Evolutionary conservation across 176 grass and related monocot genomes (phyloP).

Genomic region (Avena insularis): DNA sequence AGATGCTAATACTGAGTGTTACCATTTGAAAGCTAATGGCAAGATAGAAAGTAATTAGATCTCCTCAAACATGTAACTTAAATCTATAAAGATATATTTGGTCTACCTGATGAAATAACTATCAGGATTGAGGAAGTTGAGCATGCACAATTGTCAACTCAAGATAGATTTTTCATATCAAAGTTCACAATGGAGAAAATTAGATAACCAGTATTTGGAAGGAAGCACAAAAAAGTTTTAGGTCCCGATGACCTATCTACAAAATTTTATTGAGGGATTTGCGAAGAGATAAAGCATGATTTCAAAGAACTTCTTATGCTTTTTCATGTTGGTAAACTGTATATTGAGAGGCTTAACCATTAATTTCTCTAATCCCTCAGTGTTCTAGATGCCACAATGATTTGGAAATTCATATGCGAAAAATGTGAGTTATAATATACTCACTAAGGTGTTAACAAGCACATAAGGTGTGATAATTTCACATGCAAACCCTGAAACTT

Average conservation of each 20-base stretch:
- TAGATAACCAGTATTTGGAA: background rate
- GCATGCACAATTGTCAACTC: no score
- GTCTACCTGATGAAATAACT: no score
- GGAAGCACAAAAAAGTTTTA: background rate
- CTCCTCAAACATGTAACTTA: no score
- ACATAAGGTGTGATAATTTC: background rate
- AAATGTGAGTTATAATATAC: background rate
- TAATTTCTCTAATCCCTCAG: background rate
- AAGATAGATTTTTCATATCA: background rate
- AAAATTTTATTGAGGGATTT: background rate
- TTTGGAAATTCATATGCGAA: background rate
- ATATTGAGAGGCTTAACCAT: background rate
- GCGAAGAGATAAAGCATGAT: background rate
- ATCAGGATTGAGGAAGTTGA: no score
- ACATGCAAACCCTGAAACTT: background rate
- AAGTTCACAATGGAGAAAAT: background rate
- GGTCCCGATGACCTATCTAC: background rate
- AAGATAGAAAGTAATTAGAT: no score
- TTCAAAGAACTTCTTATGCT: background rate
- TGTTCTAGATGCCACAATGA: background rate
- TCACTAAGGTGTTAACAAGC: background rate
- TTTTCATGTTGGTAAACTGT: background rate
- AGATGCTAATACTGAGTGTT: no score
- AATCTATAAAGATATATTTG: no score
- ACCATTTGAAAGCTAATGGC: no score